These are phyloP conservation scores for Ogataea corticis DNA, from an alignment of 805 yeast species.

Conservation along the genomic window DNA sequence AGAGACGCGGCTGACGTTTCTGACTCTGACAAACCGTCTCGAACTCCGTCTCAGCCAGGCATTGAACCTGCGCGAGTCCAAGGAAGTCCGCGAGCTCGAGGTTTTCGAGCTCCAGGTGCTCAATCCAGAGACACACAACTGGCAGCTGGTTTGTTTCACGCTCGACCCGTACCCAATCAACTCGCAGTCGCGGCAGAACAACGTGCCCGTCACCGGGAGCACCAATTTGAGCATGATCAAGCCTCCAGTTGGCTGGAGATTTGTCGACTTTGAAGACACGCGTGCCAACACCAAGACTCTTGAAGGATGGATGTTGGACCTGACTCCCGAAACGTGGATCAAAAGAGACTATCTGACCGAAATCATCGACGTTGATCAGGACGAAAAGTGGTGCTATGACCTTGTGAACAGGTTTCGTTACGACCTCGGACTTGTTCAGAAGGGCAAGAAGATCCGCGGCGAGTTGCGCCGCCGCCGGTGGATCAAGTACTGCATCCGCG, in stretches of 20 bases:
- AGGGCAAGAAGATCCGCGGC: constrained; percentile 36
- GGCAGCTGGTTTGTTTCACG: constrained; percentile 65
- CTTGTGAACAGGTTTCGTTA: constrained; percentile 26
- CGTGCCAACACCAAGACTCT: constrained; percentile 17
- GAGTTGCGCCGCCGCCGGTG: constrained; percentile 66
- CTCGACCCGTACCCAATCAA: constrained; percentile 54
- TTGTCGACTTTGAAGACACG: constrained; percentile 25
- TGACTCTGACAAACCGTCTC: constrained; percentile 48
- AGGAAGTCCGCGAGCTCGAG: constrained; percentile 54
- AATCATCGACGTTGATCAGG: constrained; percentile 62
- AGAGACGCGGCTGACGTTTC: constrained; percentile 56
- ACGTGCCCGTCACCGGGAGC: constrained; percentile 30
- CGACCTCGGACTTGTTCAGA: constrained; percentile 24
- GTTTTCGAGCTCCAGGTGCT: constrained; percentile 67
- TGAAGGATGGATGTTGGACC: constrained; percentile 65
- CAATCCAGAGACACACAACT: constrained; percentile 48
- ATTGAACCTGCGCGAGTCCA: constrained; percentile 38
- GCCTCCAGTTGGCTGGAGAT: constrained; percentile 65
- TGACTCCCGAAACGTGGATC: constrained; percentile 67
- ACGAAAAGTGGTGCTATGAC: constrained; percentile 88
- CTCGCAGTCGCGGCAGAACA: constrained; percentile 39
- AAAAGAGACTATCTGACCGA: constrained; percentile 47
- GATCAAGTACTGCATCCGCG: constrained; percentile 47
- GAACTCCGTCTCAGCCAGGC: constrained; percentile 46
- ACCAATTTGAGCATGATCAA: constrained; percentile 40